Evolutionary conservation across 2,329 filamentous ascomycete species (phyloP), one percentile per base, ranked within the genome.

Genomic region (Fusarium pilosicola): DNA sequence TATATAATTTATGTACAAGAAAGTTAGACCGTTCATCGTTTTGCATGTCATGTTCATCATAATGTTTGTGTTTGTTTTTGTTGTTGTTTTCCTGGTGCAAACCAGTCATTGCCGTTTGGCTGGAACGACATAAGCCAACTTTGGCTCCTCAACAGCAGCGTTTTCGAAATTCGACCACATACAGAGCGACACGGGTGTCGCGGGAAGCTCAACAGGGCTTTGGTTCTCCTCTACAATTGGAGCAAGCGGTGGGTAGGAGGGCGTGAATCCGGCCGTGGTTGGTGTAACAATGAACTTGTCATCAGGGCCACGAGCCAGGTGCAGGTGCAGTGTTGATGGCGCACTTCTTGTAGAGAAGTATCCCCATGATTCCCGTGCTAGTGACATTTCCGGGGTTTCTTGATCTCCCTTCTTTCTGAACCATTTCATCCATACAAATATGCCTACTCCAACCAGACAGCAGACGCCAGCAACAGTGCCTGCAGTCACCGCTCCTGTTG

Each of bases 381-480:
- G 54, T 55, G 42, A 51, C 34, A 51, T 64, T 3, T 36, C 32
- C 39, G 67, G 51, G 13, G 64, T 76, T 11, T 59, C 52, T 34
- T 46, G 51, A 18, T 13, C 45, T 12, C 36, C 49, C 56, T 62
- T 74, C 73, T 71, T 77, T 61, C 76, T 68, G 51, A 76, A 72
- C 73, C 73, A 78, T 57, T 74, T 76, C 56, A 78, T 59, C 77
- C 77, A 78, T 26, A 78, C 39, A 46, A 78, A 75, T 45, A 78
- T 68, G 18, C 75, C 74, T 30, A 78, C 52, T 20, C 70, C 77
- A 26, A 68, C 65, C 41, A 73, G 39, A 38, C 66, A 73, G 46
- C 75, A 78, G 36, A 78, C 69, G 18, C 76, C 76, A 24, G 70
- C 76, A 41, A 78, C 73, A 26, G 75, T 77, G 51, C 67, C 62